These are phyloP conservation scores for Aspergillus diversus DNA, from an alignment of 495 filamentous ascomycete species.

Conservation along the genomic window DNA sequence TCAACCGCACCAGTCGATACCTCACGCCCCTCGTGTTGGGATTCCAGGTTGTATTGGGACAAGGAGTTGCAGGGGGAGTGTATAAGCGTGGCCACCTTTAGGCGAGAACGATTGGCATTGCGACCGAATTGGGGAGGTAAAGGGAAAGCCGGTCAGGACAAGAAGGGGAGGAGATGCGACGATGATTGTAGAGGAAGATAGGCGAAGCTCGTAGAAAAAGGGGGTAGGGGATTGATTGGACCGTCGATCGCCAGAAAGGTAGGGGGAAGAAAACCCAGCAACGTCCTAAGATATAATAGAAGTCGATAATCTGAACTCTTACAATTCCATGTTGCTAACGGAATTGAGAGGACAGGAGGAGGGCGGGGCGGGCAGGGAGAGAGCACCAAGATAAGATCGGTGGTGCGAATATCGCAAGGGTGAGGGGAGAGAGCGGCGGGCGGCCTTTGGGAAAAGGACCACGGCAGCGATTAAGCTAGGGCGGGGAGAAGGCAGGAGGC, in stretches of 20 bases:
- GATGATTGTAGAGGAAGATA: conserved; percentile 18
- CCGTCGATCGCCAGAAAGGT: conserved; percentile 20
- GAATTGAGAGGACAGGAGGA: background rate
- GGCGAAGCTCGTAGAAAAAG: conserved; percentile 27
- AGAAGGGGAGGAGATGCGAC: conserved; percentile 19
- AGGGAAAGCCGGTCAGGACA: conserved; percentile 15
- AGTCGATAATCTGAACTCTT: conserved; percentile 3
- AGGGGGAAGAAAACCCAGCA: conserved; percentile 3
- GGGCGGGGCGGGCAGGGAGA: background rate
- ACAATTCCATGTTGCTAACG: conserved; percentile 16
- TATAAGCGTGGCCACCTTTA: conserved; percentile 21
- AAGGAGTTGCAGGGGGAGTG: conserved; percentile 2
- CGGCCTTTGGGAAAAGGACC: background rate
- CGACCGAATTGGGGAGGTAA: conserved; percentile 16
- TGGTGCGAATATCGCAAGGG: conserved; percentile 1
- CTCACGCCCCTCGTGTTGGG: conserved; percentile 3
- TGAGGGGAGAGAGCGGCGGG: conserved; percentile 10
- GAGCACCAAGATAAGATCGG: conserved; percentile 13
- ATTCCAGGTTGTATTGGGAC: background rate
- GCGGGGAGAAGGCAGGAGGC: conserved; percentile 4
- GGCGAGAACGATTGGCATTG: conserved; percentile 26
- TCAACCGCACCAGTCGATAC: conserved; percentile 4
- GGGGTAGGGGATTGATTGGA: conserved; percentile 25
- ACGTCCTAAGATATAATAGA: conserved; percentile 7
- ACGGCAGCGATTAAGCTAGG: conserved; percentile 8